phyloP scores from a whole-genome alignment of 2,329 filamentous ascomycete species.

The Cephalotrichum gorgonifer region DNA sequence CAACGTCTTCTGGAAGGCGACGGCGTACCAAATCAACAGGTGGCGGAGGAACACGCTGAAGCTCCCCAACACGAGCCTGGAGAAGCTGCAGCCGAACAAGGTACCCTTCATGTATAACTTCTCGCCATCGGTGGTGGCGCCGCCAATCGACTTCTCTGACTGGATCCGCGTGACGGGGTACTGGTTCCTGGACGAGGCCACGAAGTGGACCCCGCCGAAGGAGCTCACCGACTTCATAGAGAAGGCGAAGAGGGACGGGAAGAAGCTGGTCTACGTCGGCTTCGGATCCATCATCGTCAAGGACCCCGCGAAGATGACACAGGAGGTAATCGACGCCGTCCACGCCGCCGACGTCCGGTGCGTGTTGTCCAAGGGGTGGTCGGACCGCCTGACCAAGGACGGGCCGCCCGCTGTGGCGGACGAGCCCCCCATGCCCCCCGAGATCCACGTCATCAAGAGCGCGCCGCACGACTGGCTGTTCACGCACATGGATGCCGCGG shows the following conservation, averaged over 20 bases:
- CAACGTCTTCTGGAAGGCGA: slow-evolving; percentile 92
- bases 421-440: slow-evolving; percentile 58
- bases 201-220: slow-evolving; percentile 58
- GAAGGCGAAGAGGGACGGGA: slow-evolving; percentile 68
- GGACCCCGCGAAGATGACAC: slow-evolving; percentile 78
- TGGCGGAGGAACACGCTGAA: slow-evolving; percentile 79
- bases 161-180: slow-evolving; percentile 97
- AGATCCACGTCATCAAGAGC: slow-evolving; percentile 80
- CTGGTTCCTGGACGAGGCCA: slow-evolving; percentile 85
- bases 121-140: slow-evolving; percentile 84
- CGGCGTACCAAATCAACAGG: slow-evolving; percentile 79
- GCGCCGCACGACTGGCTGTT: slow-evolving; percentile 98
- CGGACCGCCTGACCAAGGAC: slow-evolving; percentile 50
- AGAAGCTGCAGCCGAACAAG: slow-evolving; percentile 91
- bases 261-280: slow-evolving; percentile 93
- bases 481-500: slow-evolving; percentile 81
- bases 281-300: slow-evolving; percentile 94
- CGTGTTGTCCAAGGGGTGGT: slow-evolving; percentile 95
- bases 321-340: slow-evolving; percentile 88
- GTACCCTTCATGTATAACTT: slow-evolving; percentile 99
- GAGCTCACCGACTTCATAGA: slow-evolving; percentile 74
- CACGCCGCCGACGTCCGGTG: slow-evolving; percentile 86
- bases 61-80: slow-evolving; percentile 69
- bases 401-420: slow-evolving; percentile 40
- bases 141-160: slow-evolving; percentile 89